Conservation (phyloP, 192 early-diverging fungal genomes). For the Chytriomyces sp. region DNA sequence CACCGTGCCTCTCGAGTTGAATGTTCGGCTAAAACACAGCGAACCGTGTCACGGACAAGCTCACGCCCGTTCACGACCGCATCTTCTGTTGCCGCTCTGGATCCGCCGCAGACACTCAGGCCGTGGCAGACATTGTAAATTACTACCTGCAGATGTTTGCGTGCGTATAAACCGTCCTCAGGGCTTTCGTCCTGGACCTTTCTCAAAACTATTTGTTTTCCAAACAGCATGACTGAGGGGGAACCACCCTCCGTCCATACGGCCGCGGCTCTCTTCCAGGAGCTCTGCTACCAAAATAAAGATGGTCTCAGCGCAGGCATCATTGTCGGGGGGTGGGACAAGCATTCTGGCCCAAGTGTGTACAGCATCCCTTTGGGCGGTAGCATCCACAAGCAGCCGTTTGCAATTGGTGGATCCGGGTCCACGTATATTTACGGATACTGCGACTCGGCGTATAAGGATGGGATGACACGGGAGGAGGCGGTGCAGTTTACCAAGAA, state of each 20-base stretch:
- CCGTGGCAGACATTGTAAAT: slow-evolving; percentile 94
- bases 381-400: slow-evolving; percentile 86
- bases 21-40: slow-evolving; percentile 33
- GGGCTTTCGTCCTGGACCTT: not conserved
- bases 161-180: slow-evolving; percentile 51
- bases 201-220: not conserved
- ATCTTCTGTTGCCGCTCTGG: slow-evolving; percentile 99
- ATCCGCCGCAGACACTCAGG: slow-evolving; percentile 97
- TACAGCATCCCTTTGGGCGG: slow-evolving; percentile 93
- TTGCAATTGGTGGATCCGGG: slow-evolving; percentile 93
- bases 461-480: slow-evolving; percentile 85
- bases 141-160: slow-evolving; percentile 93
- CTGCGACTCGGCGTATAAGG: slow-evolving; percentile 84
- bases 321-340: slow-evolving; percentile 98
- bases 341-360: slow-evolving; percentile 82
- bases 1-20: not conserved
- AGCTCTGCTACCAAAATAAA: slow-evolving; percentile 94
- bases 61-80: slow-evolving; percentile 90
- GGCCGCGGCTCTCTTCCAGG: slow-evolving; percentile 90
- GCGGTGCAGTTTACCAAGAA: slow-evolving; percentile 93
- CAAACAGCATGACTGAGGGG: slow-evolving; percentile 81
- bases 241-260: slow-evolving; percentile 81
- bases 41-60: slow-evolving; percentile 97
- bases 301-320: slow-evolving; percentile 85
- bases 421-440: slow-evolving; percentile 98